Conservation (phyloP, 805 yeast genomes). For the Suhomyces sp. region DNA sequence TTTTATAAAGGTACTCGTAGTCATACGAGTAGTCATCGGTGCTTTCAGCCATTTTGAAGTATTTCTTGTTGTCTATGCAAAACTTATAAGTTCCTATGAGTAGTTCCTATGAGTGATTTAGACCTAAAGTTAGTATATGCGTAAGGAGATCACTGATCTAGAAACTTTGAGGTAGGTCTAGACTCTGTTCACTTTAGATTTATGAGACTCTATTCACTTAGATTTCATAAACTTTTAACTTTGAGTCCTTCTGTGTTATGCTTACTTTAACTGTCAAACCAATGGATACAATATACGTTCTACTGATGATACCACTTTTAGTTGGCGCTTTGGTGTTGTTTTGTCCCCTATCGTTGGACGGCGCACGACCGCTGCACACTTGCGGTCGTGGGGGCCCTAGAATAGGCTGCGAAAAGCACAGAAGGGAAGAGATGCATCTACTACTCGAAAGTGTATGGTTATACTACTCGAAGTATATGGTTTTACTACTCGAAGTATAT, state of each 20-base stretch:
- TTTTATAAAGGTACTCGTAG: conserved; percentile 91
- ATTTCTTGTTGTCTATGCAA: not conserved
- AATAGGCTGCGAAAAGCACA: not conserved
- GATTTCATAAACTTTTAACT: too few species aligned
- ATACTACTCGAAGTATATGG: too few species aligned
- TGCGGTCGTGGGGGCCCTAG: not conserved
- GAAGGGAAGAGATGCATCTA: too few species aligned
- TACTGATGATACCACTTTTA: not conserved
- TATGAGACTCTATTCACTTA: too few species aligned
- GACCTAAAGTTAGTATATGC: not conserved
- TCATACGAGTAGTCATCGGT: conserved; percentile 53
- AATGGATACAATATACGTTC: not conserved
- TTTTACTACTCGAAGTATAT: too few species aligned
- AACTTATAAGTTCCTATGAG: not conserved
- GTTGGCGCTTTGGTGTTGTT: not conserved
- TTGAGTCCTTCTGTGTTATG: too few species aligned
- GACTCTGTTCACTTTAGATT: too few species aligned
- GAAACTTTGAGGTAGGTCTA: too few species aligned
- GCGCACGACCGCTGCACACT: conserved; percentile 1
- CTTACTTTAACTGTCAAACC: not conserved
- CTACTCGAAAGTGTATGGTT: too few species aligned
- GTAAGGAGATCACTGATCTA: too few species aligned
- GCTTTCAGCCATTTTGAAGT: conserved; percentile 31
- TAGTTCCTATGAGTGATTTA: not conserved
- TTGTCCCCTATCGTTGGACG: conserved; percentile 5